Base-by-base conservation (phyloP, 306 rosid species). In the Styphnolobium japonicum region DNA sequence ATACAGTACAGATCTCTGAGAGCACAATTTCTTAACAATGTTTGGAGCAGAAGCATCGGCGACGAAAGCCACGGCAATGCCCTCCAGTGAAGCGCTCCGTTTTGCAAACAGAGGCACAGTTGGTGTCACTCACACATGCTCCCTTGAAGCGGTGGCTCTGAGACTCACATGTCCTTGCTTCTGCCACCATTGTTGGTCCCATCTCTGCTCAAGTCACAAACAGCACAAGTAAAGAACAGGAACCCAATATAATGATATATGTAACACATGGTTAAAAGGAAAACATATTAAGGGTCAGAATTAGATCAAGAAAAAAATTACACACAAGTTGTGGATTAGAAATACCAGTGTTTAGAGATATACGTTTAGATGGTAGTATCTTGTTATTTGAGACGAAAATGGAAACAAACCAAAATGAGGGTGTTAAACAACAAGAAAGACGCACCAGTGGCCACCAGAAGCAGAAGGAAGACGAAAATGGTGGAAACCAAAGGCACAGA, bases 31-130 rank as follows among this genome's bases (percentile, higher is more conserved):
- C 23, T 36, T 52, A 63, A 57, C 89, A 86, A 1, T 33, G 82
- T 56, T 45, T 87, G 15, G 81, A 84, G 84, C 96, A 91, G 76
- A 82, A 82, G 82, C 96, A 91, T 22, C 90, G 80, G 31, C 88
- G 90, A 46, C 91, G 89, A 31, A 87, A 72, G 36, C 96, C 96
- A 10, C 83, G 89, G 80, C 96, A 91, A 5, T 79, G 53, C 15
- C 96, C 93, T 6, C 83, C 87, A 0, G 15, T 37, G 62, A 89
- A 91, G 51, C 82, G 85, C 78, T 90, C 95, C 0, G 85, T 80
- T 34, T 75, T 49, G 74, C 95, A 90, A 21, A 90, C 80, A 25
- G 75, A 7, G 2, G 76, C 90, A 36, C 96, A 91, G 49, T 89
- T 89, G 39, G 40, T 65, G 14, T 58, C 53, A 29, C 90, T 82